Evolutionary conservation across 139 green algal species (phyloP), one percentile per base, ranked within the genome.

Genomic region (Auxenochlorella protothecoides): DNA sequence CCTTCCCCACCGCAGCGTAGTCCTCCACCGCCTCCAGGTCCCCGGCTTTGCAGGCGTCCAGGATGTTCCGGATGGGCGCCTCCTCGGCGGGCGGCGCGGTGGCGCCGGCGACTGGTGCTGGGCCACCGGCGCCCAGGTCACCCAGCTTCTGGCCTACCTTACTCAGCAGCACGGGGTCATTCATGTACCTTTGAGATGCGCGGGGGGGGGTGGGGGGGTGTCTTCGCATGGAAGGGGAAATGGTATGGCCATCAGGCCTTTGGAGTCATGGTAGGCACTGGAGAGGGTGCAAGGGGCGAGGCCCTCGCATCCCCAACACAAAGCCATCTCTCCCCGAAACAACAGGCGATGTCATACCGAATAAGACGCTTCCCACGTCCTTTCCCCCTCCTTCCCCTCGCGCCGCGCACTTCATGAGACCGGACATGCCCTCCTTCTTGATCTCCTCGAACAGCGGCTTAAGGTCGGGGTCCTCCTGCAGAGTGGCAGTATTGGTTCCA

Each of bases 1-100:
- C 86, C 80, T 95, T 94, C 14, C 90, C 90, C 15, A 96, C 88
- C 11, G 89, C 90, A 11, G 96, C 83, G 74, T 93, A 95, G 78
- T 97, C 92, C 78, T 93, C 86, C 9, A 87, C 80, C 4, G 88
- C 89, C 80, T 95, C 89, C 15, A 90, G 14, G 69, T 96, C 89
- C 5, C 86, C 88, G 60, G 83, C 84, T 81, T 82, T 92, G 71
- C 60, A 70, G 5, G n/a, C 91, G 60, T 96, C 88, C 9, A 92
- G 73, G 16, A 96, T 82, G 73, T 87, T 88, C 70, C 86, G 84
- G 53, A 96, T 44, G 27, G 27, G 27, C 27, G 27, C 27, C 27
- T 44, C 80, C 72, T 91, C 87, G 2, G 78, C 72, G 3, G 76
- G 71, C 12, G 75, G 27, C 51, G 75, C 51, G 16, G 81, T 63